Evolutionary conservation across 805 yeast genomes (phyloP).

Genomic region (Sugiyamaella qingdaonensis): DNA sequence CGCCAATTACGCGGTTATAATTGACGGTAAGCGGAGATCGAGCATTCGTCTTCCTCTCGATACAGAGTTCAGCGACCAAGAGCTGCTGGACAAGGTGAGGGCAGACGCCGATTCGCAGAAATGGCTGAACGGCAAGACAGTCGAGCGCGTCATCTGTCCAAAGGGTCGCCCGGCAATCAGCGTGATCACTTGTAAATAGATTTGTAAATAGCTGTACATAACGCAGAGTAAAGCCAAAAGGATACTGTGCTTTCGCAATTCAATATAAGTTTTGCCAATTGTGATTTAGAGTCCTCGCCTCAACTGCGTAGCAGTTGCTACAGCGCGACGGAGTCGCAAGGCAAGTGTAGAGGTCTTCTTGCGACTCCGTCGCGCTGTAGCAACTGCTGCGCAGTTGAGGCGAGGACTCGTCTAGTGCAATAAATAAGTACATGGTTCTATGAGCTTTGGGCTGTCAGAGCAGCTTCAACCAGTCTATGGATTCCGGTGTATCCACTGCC

Average conservation of each 20-base stretch:
- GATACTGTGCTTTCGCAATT: background rate
- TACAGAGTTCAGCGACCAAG: conserved; percentile 26
- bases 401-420: too few relatives aligned
- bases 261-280: background rate
- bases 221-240: background rate
- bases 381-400: too few relatives aligned
- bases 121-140: conserved; percentile 39
- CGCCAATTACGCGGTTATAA: conserved; percentile 9
- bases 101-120: conserved; percentile 37
- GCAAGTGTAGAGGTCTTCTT: too few relatives aligned
- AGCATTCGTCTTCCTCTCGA: conserved; percentile 5
- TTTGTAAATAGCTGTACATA: conserved; percentile 2
- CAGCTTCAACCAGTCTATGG: background rate
- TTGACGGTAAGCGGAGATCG: conserved; percentile 19
- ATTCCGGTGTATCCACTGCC: conserved; percentile 9
- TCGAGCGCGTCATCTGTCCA: conserved; percentile 50
- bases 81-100: conserved; percentile 37
- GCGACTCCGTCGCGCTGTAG: too few relatives aligned
- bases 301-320: too few relatives aligned
- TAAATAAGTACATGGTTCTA: too few relatives aligned
- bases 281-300: too few relatives aligned
- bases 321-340: too few relatives aligned
- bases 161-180: conserved; percentile 21
- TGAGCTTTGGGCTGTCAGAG: background rate
- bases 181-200: conserved; percentile 13